Evolutionary conservation across 1,284 basidiomycete genomes (phyloP), one percentile per base, ranked within the genome.

Genomic region (Ustilago bromivora): DNA sequence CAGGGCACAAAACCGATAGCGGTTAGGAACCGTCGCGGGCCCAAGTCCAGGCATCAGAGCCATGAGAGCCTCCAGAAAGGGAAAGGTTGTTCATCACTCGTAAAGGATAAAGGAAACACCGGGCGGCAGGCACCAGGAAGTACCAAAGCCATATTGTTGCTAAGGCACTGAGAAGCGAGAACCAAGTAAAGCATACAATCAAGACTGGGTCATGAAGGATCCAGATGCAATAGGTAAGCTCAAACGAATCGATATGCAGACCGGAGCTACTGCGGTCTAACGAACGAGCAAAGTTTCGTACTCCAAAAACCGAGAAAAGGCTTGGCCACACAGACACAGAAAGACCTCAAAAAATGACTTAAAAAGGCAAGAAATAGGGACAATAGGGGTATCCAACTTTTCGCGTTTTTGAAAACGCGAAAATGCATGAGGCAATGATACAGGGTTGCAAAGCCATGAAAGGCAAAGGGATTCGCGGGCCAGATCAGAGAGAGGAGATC

Each of bases 11-110:
- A 7, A 7, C 35, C n/a, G 28, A 17, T 36, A 47, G 43, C 53
- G 52, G 19, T 46, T 47, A 54, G 51, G 31, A 38, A 35, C 35
- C 53, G 61, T 36, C 57, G 57, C 51, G 47, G 46, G 19, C 15
- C 40, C n/a, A 57, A 49, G 51, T 17, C 40, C 56, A 59, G 66
- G 61, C 56, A 60, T 57, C 46, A 60, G 32, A 12, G 41, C 43
- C 3, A 41, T 15, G 6, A 17, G 23, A 19, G 38, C 23, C 23
- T 17, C 34, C 0, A n/a, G 2, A 11, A 46, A n/a, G 40, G 40
- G 4, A 6, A 41, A 41, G 40, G 19, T 2, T 11, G 19, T 28
- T 28, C 23, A 28, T 28, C 19, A 17, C 23, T 19, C 43, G 15
- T 7, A 10, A n/a, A 13, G 23, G 41, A 11, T 46, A 23, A 52